Percentiles rank a stretch among this genome's conserved stretches.
Evolutionary conservation across 1,139 yeast species (phyloP).

Genomic region (Spencermartinsiella ligniputridi): DNA sequence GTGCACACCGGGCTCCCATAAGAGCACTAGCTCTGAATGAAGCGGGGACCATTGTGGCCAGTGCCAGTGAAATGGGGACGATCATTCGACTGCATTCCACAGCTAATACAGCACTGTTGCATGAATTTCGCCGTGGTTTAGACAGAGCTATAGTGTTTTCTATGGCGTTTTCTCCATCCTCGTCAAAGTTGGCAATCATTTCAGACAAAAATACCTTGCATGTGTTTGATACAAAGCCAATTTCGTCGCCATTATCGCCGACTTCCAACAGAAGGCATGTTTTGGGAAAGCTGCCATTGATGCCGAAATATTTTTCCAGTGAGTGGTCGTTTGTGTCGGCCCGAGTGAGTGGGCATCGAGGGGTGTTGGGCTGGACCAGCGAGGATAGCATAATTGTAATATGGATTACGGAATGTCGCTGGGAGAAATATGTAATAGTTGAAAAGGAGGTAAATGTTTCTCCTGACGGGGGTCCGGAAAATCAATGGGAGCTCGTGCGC

Average conservation of each 20-base stretch:
- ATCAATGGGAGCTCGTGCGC: constrained; percentile 57
- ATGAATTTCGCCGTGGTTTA: constrained; percentile 83
- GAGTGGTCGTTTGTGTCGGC: constrained; percentile 86
- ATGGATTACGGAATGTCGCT: constrained; percentile 63
- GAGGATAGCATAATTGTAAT: constrained; percentile 62
- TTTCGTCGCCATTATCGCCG: constrained; percentile 24
- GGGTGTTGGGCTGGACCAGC: constrained; percentile 76
- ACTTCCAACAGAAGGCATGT: constrained; percentile 57
- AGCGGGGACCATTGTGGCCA: constrained; percentile 76
- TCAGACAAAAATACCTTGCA: constrained; percentile 89
- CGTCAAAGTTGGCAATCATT: constrained; percentile 71
- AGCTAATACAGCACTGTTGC: constrained; percentile 62
- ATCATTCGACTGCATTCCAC: constrained; percentile 76
- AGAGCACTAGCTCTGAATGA: constrained; percentile 64
- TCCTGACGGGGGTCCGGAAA: constrained; percentile 19
- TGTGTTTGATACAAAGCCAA: constrained; percentile 51
- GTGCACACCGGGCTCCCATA: constrained; percentile 75
- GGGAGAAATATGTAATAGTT: constrained; percentile 80
- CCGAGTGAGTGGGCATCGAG: constrained; percentile 49
- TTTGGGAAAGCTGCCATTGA: constrained; percentile 60
- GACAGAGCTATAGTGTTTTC: constrained; percentile 79
- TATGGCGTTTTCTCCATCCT: constrained; percentile 77
- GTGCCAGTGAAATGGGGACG: constrained; percentile 87
- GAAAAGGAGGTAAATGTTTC: constrained; percentile 38
- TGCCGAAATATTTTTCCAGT: constrained; percentile 75